Conservation (phyloP, 768 basidiomycete species). For the Boletus tylopilopsis region DNA sequence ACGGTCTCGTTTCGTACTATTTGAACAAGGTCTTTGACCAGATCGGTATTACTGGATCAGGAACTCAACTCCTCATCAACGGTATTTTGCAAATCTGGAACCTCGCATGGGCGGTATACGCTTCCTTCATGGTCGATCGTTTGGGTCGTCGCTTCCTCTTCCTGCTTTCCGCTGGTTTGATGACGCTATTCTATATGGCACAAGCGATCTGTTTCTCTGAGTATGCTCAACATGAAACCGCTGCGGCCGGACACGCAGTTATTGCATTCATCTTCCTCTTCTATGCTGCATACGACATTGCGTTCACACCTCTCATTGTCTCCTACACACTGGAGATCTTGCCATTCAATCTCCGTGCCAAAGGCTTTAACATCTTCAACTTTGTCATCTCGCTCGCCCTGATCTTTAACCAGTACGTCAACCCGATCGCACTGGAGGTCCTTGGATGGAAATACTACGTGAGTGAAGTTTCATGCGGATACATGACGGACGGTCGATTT, state of each 20-base stretch:
- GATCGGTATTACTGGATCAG: conserved; percentile 60
- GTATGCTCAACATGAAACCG: conserved; percentile 41
- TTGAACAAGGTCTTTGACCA: conserved; percentile 67
- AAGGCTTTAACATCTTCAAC: conserved; percentile 81
- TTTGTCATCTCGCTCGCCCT: conserved; percentile 74
- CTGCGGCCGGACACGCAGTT: conserved; percentile 59
- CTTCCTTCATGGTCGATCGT: conserved; percentile 59
- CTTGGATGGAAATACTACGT: conserved; percentile 79
- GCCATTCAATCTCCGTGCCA: conserved; percentile 78
- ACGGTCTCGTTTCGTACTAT: conserved; percentile 83
- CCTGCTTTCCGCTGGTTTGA: conserved; percentile 53
- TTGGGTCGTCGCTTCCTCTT: conserved; percentile 71
- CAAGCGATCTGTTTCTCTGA: conserved; percentile 66
- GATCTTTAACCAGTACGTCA: conserved; percentile 88
- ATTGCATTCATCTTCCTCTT: conserved; percentile 84
- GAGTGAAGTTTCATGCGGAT: conserved; percentile 14
- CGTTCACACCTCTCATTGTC: conserved; percentile 83
- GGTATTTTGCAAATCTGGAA: conserved; percentile 86
- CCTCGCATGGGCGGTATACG: conserved; percentile 54
- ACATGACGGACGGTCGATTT: not conserved
- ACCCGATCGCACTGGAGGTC: conserved; percentile 67
- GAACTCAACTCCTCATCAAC: conserved; percentile 76
- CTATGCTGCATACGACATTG: conserved; percentile 75
- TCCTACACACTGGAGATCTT: conserved; percentile 88
- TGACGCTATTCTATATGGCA: conserved; percentile 62